Base-by-base conservation (phyloP, 2,329 filamentous ascomycete genomes). In the Sporothrix inflata region DNA sequence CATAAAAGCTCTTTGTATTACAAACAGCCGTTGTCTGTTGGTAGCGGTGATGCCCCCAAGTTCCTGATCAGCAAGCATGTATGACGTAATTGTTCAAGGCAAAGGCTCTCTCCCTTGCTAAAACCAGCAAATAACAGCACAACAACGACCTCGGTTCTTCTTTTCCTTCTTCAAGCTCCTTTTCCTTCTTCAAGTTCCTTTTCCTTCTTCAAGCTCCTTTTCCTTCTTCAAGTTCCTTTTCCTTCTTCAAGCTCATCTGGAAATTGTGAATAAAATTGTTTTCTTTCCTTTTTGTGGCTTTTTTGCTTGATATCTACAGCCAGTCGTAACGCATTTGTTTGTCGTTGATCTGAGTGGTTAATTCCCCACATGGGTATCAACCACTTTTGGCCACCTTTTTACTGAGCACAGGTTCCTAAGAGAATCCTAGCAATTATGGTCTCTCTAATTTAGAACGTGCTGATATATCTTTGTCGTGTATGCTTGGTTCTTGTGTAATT, bases 11-110 rank as follows among this genome's bases (percentile, higher is more conserved):
- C 55, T 60, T 60, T 38, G 30, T 60, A 60, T n/a, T n/a, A n/a
- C n/a, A n/a, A n/a, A n/a, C n/a, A n/a, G n/a, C n/a, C n/a, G 12
- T 12, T 16, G 9, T n/a, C n/a, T 11, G 30, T 38, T 42, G 19
- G 16, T 9, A 24, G 9, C 12, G 60, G n/a, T 63, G 60, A 11
- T 63, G 34, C 19, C 60, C 11, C 5, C 8, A 24, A 63, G 60
- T 42, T 63, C 34, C 38, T 42, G 38, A 40, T 21, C 57, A 24
- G 60, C 30, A 63, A 40, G 34, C 14, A 30, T 60, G 55, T 45
- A 63, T 63, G 60, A 63, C 60, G 60, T 63, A 63, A 45, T 45
- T 63, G 38, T 19, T 45, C n/a, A 27, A n/a, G 60, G 34, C 40
- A 24, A 45, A 45, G 40, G 60, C 60, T 45, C 38, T 45, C 21